A percentile compares a stretch with the other conserved stretches of the same genome.
Evolutionary conservation across 257 asterid species (phyloP).

Genomic region (Plantago elongata): DNA sequence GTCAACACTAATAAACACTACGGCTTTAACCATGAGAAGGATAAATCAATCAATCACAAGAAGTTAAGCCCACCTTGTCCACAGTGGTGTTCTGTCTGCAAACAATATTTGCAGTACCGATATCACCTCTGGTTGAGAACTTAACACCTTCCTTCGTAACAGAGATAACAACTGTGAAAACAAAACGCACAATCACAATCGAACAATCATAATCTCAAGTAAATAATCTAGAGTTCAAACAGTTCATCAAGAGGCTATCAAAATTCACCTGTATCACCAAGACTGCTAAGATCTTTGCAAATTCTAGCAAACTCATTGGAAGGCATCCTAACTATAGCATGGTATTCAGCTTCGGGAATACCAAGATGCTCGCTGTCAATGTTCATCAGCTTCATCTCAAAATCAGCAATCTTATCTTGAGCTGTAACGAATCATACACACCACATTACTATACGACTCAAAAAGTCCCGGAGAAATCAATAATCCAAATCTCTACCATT

Average conservation of each 20-base stretch:
- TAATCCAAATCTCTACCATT: too few species aligned
- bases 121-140: conserved; percentile 91
- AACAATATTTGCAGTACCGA: conserved; percentile 77
- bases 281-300: conserved; percentile 60
- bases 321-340: conserved; percentile 63
- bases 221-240: background rate
- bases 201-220: background rate
- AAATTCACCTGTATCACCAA: conserved; percentile 55
- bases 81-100: conserved; percentile 89
- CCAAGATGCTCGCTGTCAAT: conserved; percentile 67
- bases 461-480: too few species aligned
- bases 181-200: background rate
- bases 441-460: background rate
- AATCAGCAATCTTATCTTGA: conserved; percentile 62
- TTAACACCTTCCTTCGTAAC: conserved; percentile 96
- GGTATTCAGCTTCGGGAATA: conserved; percentile 64
- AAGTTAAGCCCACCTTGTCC: conserved; percentile 50
- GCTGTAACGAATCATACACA: conserved; percentile 23
- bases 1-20: background rate
- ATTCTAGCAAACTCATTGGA: conserved; percentile 55
- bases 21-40: background rate
- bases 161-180: conserved; percentile 70
- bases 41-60: background rate
- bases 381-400: conserved; percentile 68
- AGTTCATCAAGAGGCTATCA: background rate